Evolutionary conservation across 805 yeast genomes (phyloP), one percentile per base, ranked within the genome.

Genomic region (Teunomyces stri): DNA sequence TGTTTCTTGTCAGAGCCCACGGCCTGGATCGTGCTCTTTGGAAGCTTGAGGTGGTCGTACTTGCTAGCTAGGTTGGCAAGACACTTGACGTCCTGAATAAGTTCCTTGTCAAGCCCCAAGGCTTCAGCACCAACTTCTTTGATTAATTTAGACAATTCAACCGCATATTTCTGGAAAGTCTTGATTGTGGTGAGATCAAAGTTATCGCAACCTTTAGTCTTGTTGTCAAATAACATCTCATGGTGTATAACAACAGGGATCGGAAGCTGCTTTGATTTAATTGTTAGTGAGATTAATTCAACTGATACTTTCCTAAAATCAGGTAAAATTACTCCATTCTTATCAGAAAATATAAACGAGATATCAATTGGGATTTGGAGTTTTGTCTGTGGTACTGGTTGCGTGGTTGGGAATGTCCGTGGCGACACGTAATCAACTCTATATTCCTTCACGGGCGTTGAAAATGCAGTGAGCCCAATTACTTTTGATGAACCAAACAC

Each of bases 161-260:
- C 47, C 2, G 68, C 70, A 44, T 65, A 62, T 39, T 51, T 54
- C 42, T 65, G 70, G 53, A 70, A 68, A 12, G 61, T 60, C 35
- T 55, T 58, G 30, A 69, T 59, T 2, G 69, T 66, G n/a, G 62
- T 47, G 38, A 56, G 43, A 43, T 66, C 68, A 49, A 68, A 69
- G 43, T 61, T 62, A 44, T 71, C 75, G 2, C 54, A 34, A 0
- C 50, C 51, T 38, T 54, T 58, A 20, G 58, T 49, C 43, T 56
- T 60, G 51, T 70, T 68, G 31, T 61, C 61, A 53, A 68, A 71
- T 5, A 66, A 41, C 62, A 66, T 62, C 45, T 68, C 75, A 22
- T 64, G 65, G 42, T 63, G 65, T 39, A 70, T 45, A 11, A 66
- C 70, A 2, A 68, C 53, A 0, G 75, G 75, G 9, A 70, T 63